Evolutionary conservation across 345 rosid species (phyloP).

Genomic region (Ceriops zippeliana): DNA sequence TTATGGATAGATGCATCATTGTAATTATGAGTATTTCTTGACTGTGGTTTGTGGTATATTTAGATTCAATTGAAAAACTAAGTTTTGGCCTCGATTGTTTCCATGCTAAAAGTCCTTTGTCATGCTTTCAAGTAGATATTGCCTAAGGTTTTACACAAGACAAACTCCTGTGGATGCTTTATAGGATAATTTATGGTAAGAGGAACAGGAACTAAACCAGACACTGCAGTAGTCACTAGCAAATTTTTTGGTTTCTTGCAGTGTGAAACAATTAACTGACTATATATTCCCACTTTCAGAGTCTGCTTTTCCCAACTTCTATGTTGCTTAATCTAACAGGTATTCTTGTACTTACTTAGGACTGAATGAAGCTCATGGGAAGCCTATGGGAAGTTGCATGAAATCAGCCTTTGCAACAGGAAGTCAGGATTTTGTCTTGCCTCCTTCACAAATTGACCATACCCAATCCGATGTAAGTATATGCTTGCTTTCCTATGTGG

Average conservation of each 20-base stretch:
- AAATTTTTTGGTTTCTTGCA: too few relatives aligned
- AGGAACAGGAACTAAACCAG: too few relatives aligned
- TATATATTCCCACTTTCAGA: conserved; percentile 2
- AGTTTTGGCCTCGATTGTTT: too few relatives aligned
- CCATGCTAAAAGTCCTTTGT: too few relatives aligned
- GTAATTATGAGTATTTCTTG: too few relatives aligned
- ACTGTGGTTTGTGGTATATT: too few relatives aligned
- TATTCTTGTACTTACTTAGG: conserved; percentile 38
- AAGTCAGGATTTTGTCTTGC: conserved; percentile 42
- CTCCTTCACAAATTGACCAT: conserved; percentile 47
- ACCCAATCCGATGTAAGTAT: conserved; percentile 36
- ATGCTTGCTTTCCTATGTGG: conserved; percentile 7
- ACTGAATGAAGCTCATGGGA: conserved; percentile 34
- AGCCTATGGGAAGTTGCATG: conserved; percentile 32
- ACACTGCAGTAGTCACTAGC: too few relatives aligned
- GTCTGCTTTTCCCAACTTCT: not conserved
- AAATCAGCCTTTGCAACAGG: conserved; percentile 39
- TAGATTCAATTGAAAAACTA: too few relatives aligned
- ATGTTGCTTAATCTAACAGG: too few relatives aligned
- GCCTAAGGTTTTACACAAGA: not conserved
- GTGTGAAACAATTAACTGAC: too few relatives aligned
- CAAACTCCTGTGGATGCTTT: not conserved
- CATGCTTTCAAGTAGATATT: not conserved
- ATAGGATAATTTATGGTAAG: not conserved
- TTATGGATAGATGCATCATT: conserved; percentile 10